phyloP scores from a whole-genome alignment of 176 grass and related monocot genomes.

The Olyra latifolia region DNA sequence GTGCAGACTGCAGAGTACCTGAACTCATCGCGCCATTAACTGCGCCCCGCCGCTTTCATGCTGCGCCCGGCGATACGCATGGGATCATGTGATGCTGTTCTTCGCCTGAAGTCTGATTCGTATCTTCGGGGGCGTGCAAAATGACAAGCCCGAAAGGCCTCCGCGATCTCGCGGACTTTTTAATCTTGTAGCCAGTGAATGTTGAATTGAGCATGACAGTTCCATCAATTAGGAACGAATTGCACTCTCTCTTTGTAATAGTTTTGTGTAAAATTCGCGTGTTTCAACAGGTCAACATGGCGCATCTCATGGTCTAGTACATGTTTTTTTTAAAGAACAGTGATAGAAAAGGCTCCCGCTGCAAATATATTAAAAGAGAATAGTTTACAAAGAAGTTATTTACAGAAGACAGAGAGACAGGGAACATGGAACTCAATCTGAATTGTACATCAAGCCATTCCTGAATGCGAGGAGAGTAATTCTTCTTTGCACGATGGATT shows the following conservation, averaged over 20 bases:
- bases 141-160: neutral
- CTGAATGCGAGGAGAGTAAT: too few species aligned
- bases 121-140: slow-evolving; percentile 12
- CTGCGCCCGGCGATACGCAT: slow-evolving; percentile 1
- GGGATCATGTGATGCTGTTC: slow-evolving; percentile 42
- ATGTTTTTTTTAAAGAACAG: too few species aligned
- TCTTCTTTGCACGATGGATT: too few species aligned
- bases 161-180: neutral
- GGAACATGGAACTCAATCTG: too few species aligned
- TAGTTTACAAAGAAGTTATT: too few species aligned
- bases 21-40: slow-evolving; percentile 22
- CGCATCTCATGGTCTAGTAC: neutral
- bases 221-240: neutral
- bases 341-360: too few species aligned
- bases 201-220: neutral
- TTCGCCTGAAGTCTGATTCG: slow-evolving; percentile 14
- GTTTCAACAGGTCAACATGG: neutral
- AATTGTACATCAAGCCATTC: too few species aligned
- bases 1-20: neutral
- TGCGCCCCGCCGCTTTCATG: slow-evolving; percentile 5
- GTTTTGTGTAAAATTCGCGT: too few species aligned
- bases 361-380: too few species aligned
- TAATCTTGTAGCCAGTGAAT: neutral
- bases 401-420: too few species aligned
- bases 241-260: neutral